These are phyloP conservation scores for Allium fistulosum DNA, from an alignment of 106 monocot genomes.

Conservation along the genomic window DNA sequence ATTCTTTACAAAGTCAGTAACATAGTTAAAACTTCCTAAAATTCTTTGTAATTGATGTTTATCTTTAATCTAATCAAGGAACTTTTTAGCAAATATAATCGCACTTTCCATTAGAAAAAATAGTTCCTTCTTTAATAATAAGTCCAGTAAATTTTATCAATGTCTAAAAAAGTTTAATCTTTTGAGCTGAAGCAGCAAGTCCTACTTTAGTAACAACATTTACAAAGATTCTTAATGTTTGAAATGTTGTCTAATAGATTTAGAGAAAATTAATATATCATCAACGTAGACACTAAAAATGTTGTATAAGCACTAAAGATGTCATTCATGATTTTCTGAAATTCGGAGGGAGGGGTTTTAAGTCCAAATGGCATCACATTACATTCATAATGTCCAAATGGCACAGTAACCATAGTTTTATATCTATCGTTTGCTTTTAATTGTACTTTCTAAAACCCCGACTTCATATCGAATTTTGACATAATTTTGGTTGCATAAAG, in stretches of 20 bases:
- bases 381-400: too few relatives aligned
- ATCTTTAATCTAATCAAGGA: neutral
- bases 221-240: neutral
- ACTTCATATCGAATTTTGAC: neutral
- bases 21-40: neutral
- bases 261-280: too few relatives aligned
- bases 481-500: neutral
- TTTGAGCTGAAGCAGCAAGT: neutral
- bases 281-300: too few relatives aligned
- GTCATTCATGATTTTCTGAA: too few relatives aligned
- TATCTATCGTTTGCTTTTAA: too few relatives aligned
- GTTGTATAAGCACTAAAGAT: too few relatives aligned
- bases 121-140: neutral
- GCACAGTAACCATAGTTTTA: too few relatives aligned
- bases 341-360: too few relatives aligned
- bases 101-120: neutral
- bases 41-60: neutral
- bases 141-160: neutral
- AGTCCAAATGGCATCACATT: too few relatives aligned
- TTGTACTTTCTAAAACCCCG: too few relatives aligned
- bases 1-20: neutral
- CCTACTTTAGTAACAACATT: neutral
- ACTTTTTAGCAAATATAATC: too few relatives aligned
- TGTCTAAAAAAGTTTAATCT: too few relatives aligned
- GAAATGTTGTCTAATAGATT: neutral